A percentile compares a stretch with the other conserved stretches of the same genome.
Evolutionary conservation across 2,329 filamentous ascomycete genomes (phyloP).

Genomic region (Nemania serpens): DNA sequence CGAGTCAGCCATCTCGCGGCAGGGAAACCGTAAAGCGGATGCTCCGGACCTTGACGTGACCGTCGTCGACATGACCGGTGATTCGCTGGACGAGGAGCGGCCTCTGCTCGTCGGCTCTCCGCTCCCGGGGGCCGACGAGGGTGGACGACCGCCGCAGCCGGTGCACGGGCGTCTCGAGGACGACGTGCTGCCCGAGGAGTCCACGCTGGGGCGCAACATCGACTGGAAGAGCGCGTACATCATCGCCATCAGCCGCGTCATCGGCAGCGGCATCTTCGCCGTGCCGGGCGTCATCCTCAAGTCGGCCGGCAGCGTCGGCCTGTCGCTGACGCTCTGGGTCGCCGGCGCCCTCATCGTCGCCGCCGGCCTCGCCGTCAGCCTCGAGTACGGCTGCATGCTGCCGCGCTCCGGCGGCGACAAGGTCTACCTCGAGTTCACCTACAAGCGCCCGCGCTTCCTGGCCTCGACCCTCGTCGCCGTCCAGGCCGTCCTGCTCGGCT

Average conservation of each 20-base stretch:
- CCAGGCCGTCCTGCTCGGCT: constrained; percentile 66
- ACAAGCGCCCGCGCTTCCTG: constrained; percentile 65
- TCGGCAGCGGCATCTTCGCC: constrained; percentile 74
- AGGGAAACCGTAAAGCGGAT: constrained; percentile 5
- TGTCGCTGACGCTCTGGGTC: constrained; percentile 67
- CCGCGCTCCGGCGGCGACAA: constrained; percentile 71
- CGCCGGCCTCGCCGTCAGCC: constrained; percentile 63
- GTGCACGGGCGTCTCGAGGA: constrained; percentile 53
- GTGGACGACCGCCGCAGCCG: constrained; percentile 30
- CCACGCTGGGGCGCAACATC: constrained; percentile 61
- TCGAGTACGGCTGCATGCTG: constrained; percentile 74
- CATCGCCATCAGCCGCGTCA: constrained; percentile 69
- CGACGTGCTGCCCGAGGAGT: constrained; percentile 63
- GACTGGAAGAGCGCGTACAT: constrained; percentile 69
- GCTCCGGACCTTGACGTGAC: constrained; percentile 8
- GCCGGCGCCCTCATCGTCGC: constrained; percentile 64
- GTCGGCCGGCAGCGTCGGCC: constrained; percentile 67
- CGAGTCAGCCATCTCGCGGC: too few species aligned
- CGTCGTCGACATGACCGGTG: constrained; percentile 11
- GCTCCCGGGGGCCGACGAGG: constrained; percentile 14
- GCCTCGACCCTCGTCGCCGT: constrained; percentile 67
- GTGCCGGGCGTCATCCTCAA: constrained; percentile 70
- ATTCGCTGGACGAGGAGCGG: constrained; percentile 12
- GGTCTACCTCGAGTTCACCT: constrained; percentile 73
- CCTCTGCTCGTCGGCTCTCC: constrained; percentile 16